Base-by-base conservation (phyloP, 768 basidiomycete genomes). In the Tulasnella sp. region DNA sequence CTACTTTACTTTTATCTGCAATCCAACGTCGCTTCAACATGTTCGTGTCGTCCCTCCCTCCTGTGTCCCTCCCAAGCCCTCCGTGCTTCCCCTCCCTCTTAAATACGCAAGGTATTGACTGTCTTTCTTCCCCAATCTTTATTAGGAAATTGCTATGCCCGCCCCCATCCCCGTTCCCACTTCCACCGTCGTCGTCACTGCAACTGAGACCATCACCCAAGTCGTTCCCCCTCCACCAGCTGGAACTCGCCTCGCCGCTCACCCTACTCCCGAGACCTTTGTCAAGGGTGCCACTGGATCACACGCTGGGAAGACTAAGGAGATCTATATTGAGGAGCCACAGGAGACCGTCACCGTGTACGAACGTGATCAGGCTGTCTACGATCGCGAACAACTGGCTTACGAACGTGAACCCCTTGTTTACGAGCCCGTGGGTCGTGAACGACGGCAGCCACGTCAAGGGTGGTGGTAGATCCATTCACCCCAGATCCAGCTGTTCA, bases 171-270 rank as follows among this genome's bases (percentile, higher is more conserved):
- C 42, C 21, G 7, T 27, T 11, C 15, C 24, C 19, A 29, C 44
- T 55, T 44, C 59, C 30, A 19, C 46, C 42, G 15, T 38, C 43
- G 22, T 34, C 46, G 52, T 30, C 41, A 45, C 55, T 50, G 24
- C 53, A 9, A 57, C 49, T 49, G 56, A 48, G 10, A 11, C 51
- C 19, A 25, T 41, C 49, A 42, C 49, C 21, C 27, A 27, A 22
- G 12, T 22, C 8, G 49, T n/a, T 34, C 56, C 54, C 11, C 54
- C 61, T 51, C 42, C 43, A 7, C 63, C 63, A 4, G 63, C 63
- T 51, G 31, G 46, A n/a, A 63, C 61, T 9, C 63, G 63, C 24
- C 55, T 63, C n/a, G 63, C 63, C 24, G 63, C 63, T 38, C 55
- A 43, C 8, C 63, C 63, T 0, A 53, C 55, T n/a, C 63, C 63